Evolutionary conservation across 176 grass and related monocot genomes (phyloP).

Genomic region (Bothriochloa decipiens): DNA sequence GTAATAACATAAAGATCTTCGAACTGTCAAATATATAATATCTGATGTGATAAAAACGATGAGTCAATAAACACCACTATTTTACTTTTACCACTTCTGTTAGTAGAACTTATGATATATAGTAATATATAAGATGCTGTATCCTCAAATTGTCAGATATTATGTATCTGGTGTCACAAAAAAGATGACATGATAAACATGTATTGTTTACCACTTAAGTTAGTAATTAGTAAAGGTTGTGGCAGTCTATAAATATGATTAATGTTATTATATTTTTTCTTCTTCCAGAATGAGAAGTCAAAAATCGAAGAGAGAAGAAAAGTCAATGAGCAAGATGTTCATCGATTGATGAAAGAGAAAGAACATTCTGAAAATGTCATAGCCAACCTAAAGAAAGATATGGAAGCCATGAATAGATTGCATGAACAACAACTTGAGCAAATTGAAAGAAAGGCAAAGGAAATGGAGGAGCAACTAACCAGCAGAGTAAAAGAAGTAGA

Average conservation of each 20-base stretch:
- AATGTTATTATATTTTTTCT: slow-evolving; percentile 22
- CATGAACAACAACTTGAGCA: slow-evolving; percentile 52
- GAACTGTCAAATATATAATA: not conserved
- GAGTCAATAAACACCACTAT: not conserved
- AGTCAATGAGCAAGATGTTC: slow-evolving; percentile 54
- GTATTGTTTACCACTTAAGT: not conserved
- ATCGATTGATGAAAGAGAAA: slow-evolving; percentile 62
- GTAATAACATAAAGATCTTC: not conserved
- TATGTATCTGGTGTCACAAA: not conserved
- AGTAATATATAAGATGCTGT: slow-evolving; percentile 8
- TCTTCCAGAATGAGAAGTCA: slow-evolving; percentile 64
- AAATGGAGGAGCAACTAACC: slow-evolving; percentile 60
- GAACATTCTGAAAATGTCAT: slow-evolving; percentile 60
- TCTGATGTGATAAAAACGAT: not conserved
- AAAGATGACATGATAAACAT: slow-evolving; percentile 14
- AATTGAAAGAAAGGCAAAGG: slow-evolving; percentile 53
- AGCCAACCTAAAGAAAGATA: slow-evolving; percentile 60
- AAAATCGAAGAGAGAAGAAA: slow-evolving; percentile 77
- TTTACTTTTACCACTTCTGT: not conserved
- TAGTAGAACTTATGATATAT: not conserved
- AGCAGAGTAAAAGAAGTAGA: slow-evolving; percentile 68
- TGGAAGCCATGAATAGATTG: slow-evolving; percentile 60
- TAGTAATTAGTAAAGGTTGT: slow-evolving; percentile 16
- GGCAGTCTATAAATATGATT: slow-evolving; percentile 3
- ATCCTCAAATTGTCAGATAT: not conserved